Evolutionary conservation across 2,329 filamentous ascomycete genomes (phyloP), one percentile per base, ranked within the genome.

Genomic region (Xylaria sp.): DNA sequence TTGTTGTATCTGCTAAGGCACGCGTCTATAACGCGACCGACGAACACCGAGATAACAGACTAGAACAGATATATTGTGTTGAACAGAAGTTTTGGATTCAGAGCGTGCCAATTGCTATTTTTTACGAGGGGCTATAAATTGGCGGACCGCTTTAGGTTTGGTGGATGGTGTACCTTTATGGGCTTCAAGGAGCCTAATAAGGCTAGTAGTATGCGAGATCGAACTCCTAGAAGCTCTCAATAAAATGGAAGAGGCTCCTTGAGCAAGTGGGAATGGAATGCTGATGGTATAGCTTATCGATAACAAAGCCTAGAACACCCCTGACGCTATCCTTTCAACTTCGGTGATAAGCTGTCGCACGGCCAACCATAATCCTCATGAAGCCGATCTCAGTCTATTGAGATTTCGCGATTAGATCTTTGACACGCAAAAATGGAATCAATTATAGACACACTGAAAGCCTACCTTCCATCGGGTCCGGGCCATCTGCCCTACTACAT

Each of bases 401-500:
- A 18, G 41, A 10, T 48, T 20, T 23, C n/a, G n/a, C 7, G 20
- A 48, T 25, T 20, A 12, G 6, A 36, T 23, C 8, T 20, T 18
- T 39, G 10, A 10, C 18, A 36, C 7, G 10, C 15, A 43, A 60
- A 60, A 10, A 67, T 69, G 69, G 60, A 49, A 28, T 54, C 51
- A 39, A 72, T 56, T 41, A 87, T 89, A 85, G 84, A 86, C 43
- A 69, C 79, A 1, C 49, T 88, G 64, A 78, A 81, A 66, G 76
- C 79, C 25, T 80, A 83, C 56, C 76, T 83, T 18, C 86, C 87
- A 3, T 77, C 79, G 1, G 82, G 83, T 57, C 83, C 88, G 75
- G 88, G 88, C 69, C 81, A 86, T 69, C 75, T 90, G 66, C 88
- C 88, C 28, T 88, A 88, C 74, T 89, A 89, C 76, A 86, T 90